These are phyloP conservation scores for Rhizopogon rudus DNA, from an alignment of 768 basidiomycete species.

Conservation along the genomic window DNA sequence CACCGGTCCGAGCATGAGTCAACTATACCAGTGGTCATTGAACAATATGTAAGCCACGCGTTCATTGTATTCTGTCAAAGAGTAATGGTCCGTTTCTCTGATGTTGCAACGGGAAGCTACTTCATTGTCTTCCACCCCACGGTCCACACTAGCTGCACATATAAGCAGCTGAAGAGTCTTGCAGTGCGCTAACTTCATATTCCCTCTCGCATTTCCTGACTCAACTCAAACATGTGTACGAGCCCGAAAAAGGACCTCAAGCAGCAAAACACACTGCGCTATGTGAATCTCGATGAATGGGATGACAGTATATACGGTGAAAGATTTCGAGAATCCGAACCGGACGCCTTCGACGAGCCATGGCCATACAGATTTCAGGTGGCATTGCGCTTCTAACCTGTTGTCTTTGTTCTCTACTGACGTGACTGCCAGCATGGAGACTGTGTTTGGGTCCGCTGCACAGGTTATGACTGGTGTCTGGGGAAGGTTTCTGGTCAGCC, in stretches of 20 bases:
- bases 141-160: not conserved
- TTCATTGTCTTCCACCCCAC: not conserved
- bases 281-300: constrained; percentile 22
- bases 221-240: not conserved
- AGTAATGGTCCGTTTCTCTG: not conserved
- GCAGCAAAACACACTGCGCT: constrained; percentile 4
- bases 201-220: not conserved
- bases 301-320: constrained; percentile 19
- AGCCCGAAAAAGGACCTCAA: not conserved
- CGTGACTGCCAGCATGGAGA: constrained; percentile 35
- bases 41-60: not conserved
- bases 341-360: constrained; percentile 44
- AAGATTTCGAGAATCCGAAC: constrained; percentile 21
- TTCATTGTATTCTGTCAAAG: constrained; percentile 3
- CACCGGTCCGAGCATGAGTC: too few relatives aligned
- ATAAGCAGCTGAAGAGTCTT: not conserved
- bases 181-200: not conserved
- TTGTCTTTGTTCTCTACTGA: constrained; percentile 1
- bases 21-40: not conserved
- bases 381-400: not conserved
- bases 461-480: constrained; percentile 44
- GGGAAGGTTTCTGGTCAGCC: constrained; percentile 45
- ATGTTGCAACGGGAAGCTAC: too few relatives aligned
- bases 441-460: constrained; percentile 47
- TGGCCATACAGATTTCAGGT: constrained; percentile 49